Evolutionary conservation across 2,329 filamentous ascomycete species (phyloP), one percentile per base, ranked within the genome.

Genomic region (Penicillium griseofulvum): DNA sequence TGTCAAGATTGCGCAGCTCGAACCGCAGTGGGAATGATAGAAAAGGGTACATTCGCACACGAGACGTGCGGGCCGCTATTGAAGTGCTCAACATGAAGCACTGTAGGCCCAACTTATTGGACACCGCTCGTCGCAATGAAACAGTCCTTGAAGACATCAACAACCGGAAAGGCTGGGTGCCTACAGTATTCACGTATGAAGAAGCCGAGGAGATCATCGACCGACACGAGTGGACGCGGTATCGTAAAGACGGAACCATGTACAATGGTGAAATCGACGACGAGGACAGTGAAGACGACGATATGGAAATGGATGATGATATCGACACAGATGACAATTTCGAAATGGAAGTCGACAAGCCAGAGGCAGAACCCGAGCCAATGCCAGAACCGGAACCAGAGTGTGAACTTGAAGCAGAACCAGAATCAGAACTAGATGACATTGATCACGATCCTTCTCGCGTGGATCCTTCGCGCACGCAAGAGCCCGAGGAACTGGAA

Each of bases 1-100:
- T 83, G 68, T 87, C 88, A 2, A 81, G 90, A 39, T 74, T 91
- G 24, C 81, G 85, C 49, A 78, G 85, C 36, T 73, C 69, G 63
- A 70, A 70, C 36, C 65, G 55, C 65, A 65, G 55, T 52, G 68
- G 64, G 31, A 62, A 69, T 58, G 61, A 56, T 2, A 71, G 67
- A 34, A 61, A 62, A 8, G 71, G 68, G 8, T 56, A 71, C 1
- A 71, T 83, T 12, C 77, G 71, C 54, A 65, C 58, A 26, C 68
- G 77, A 49, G 83, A 86, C 66, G 82, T 87, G 0, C 67, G 70
- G 33, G 75, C 82, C 12, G 84, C 85, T 19, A 64, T 84, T 14
- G 74, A 81, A 11, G 72, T 85, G 2, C 68, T 88, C 4, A 76
- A 78, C 6, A 71, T 87, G 71, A 73, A 77, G 48, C 64, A 64